These are phyloP conservation scores for Zizania latifolia DNA, from an alignment of 176 grass and related monocot species.

Conservation along the genomic window DNA sequence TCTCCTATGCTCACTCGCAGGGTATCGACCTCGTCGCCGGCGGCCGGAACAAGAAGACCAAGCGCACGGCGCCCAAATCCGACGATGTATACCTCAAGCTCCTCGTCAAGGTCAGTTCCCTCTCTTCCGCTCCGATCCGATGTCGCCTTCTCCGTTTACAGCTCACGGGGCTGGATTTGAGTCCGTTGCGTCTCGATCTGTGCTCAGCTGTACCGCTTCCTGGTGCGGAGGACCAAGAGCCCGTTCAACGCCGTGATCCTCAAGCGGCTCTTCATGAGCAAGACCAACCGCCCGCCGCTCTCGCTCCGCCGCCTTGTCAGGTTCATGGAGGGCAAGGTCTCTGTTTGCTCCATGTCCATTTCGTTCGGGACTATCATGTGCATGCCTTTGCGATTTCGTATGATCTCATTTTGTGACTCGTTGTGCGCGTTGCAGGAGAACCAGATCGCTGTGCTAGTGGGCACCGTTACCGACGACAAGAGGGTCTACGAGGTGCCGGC, in stretches of 20 bases:
- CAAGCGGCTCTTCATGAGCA: slow-evolving; percentile 83
- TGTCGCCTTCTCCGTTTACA: neutral
- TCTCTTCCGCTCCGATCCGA: neutral
- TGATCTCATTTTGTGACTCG: neutral
- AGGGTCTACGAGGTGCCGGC: slow-evolving; percentile 72
- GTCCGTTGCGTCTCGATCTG: neutral
- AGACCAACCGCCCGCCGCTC: slow-evolving; percentile 66
- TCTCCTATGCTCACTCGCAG: slow-evolving; percentile 15
- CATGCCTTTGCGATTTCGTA: neutral
- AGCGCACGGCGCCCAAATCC: slow-evolving; percentile 51
- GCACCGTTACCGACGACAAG: slow-evolving; percentile 71
- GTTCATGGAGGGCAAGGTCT: slow-evolving; percentile 54
- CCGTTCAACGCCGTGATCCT: slow-evolving; percentile 68
- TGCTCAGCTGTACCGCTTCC: slow-evolving; percentile 72
- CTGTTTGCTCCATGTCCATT: neutral
- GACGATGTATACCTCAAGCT: slow-evolving; percentile 93
- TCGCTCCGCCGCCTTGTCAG: slow-evolving; percentile 67
- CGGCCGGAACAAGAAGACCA: slow-evolving; percentile 58
- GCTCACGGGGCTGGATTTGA: slow-evolving; percentile 1
- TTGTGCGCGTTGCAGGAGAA: slow-evolving; percentile 34
- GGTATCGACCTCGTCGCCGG: slow-evolving; percentile 51
- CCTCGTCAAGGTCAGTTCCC: slow-evolving; percentile 52
- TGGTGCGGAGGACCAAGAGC: slow-evolving; percentile 81
- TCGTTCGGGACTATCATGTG: neutral
- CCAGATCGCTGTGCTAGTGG: slow-evolving; percentile 67